Base-by-base conservation (phyloP, 2,329 filamentous ascomycete genomes). In the Scedosporium apiospermum region DNA sequence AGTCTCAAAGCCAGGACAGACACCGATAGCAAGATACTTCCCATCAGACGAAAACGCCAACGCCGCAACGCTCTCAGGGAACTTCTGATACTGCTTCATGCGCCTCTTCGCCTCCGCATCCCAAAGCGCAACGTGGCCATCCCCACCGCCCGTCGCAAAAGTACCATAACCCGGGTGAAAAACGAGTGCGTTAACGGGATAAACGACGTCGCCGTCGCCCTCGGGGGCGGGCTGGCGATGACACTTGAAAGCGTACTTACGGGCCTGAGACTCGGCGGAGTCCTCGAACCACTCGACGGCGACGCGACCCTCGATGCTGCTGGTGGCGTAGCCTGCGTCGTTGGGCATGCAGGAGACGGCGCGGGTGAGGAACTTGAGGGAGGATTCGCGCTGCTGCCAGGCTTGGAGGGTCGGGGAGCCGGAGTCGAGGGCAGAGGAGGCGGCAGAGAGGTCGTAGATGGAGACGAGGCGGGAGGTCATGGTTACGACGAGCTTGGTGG, bases 201-300 rank as follows among this genome's bases (percentile, higher is more conserved):
- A 96, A 3, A 97, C 91, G 4, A 96, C 82, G 69, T 96, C 93
- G 34, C 81, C 86, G 46, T 83, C 82, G 9, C 82, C 81, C 49
- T 87, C 82, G 1, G 84, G 76, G 9, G 80, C 81, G 1, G 86
- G 82, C 73, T 96, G 91, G 4, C 95, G 85, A 76, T 99, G 95
- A 76, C 95, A 99, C 76, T 99, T 99, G 84, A 99, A 99, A 14
- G 95, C 95, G 74, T 98, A 99, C 75, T 97, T 98, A 67, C 93
- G 85, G 46, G 90, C 88, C 77, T 98, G 93, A 3, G 90, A 93
- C 73, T 93, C 90, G 51, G 86, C 80, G 4, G 87, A 90, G 16
- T 95, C 90, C 71, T 98, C 95, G 73, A 99, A 98, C 91, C 93
- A 98, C 75, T 99, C 95, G 1, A 99, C 95, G 0, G 93, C 93